Percentiles rank a stretch among this genome's conserved stretches.
These are phyloP conservation scores for Dipteronia dyeriana DNA, from an alignment of 345 rosid species.

Conservation along the genomic window DNA sequence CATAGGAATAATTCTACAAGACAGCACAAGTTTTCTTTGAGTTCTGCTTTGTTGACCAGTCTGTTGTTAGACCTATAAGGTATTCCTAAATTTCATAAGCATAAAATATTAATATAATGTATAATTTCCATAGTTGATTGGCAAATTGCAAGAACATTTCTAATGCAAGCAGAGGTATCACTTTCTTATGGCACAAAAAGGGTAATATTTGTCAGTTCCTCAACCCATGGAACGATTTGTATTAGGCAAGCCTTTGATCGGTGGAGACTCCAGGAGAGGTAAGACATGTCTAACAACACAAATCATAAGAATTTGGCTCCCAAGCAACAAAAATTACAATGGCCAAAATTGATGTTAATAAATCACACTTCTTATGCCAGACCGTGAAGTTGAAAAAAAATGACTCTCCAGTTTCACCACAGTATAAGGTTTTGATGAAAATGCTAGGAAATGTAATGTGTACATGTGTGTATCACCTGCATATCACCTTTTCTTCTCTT, in stretches of 20 bases:
- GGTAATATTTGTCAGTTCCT: not conserved
- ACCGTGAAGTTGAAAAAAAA: not conserved
- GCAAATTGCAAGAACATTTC: not conserved
- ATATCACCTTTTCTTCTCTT: not conserved
- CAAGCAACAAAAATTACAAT: not conserved
- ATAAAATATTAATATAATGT: not conserved
- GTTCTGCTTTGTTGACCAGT: not conserved
- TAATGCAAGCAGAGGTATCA: not conserved
- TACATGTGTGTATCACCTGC: no score
- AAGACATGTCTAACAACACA: not conserved
- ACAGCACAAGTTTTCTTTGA: not conserved
- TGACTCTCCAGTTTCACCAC: conserved; percentile 6
- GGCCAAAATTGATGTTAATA: not conserved
- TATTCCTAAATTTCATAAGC: not conserved
- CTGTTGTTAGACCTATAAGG: not conserved
- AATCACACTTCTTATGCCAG: not conserved
- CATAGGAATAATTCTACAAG: not conserved
- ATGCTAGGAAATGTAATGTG: not conserved
- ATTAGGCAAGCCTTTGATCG: not conserved
- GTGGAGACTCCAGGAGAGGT: conserved; percentile 1
- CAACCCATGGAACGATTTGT: not conserved
- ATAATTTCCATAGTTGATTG: not conserved
- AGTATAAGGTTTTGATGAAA: conserved; percentile 3
- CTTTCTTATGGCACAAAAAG: not conserved
- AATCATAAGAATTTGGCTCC: not conserved